Evolutionary conservation across 2,329 filamentous ascomycete species (phyloP).

Genomic region (Apiospora kogelbergensis): DNA sequence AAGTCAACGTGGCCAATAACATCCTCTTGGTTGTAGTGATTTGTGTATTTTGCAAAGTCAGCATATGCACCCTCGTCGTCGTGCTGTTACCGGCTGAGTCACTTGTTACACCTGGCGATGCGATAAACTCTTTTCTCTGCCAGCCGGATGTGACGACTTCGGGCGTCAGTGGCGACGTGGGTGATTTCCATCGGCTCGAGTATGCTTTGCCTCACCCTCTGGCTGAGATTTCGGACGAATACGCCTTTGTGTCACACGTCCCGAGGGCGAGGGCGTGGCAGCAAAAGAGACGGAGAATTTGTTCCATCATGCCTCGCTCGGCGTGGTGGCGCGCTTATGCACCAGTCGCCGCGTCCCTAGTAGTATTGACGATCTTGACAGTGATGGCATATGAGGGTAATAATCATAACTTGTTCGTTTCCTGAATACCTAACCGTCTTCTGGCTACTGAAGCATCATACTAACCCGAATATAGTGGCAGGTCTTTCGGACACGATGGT

Average conservation of each 20-base stretch:
- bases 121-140: not conserved
- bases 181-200: not conserved
- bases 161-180: not conserved
- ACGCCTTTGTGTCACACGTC: not conserved
- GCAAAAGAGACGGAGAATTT: not conserved
- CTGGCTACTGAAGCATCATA: too few relatives aligned
- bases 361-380: not conserved
- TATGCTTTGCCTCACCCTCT: not conserved
- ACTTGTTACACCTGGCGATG: not conserved
- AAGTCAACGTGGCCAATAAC: not conserved
- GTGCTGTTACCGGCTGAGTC: not conserved
- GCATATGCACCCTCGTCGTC: not conserved
- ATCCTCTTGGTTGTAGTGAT: rapidly evolving
- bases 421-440: too few relatives aligned
- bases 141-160: not conserved
- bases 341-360: not conserved
- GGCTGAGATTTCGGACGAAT: rapidly evolving
- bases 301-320: not conserved
- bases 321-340: not conserved
- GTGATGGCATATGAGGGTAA: not conserved
- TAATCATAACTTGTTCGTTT: not conserved
- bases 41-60: not conserved
- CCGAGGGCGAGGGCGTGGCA: not conserved
- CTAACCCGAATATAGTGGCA: not conserved
- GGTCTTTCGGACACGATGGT: not conserved